Evolutionary conservation across 495 filamentous ascomycete species (phyloP), one percentile per base, ranked within the genome.

Genomic region (Xanthoparmelia taractica): DNA sequence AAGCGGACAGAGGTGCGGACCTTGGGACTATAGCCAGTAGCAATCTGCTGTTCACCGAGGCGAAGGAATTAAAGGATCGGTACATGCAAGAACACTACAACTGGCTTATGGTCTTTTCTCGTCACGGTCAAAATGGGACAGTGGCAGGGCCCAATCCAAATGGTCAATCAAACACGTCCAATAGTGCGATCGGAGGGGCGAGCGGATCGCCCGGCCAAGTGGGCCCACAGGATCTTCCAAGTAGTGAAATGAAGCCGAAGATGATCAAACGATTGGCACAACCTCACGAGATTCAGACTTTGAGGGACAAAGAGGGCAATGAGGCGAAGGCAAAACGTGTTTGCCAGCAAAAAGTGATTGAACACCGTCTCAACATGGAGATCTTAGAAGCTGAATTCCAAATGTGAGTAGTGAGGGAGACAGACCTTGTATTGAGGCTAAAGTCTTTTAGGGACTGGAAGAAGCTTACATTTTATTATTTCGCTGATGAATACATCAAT

Each of bases 311-410:
- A 72, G 94, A 98, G 76, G 94, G 92, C 36, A 92, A 92, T 63
- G 94, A 98, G 73, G 95, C 95, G 40, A 98, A 97, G 71, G 94
- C 94, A 18, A 97, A 97, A 77, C 85, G 94, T 31, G 86, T 96
- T 52, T 97, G 91, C 68, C 92, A 96, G 78, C 88, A 93, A 68
- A 98, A 98, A 73, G 95, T 96, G 43, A 86, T 84, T 55, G 94
- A 97, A 68, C 92, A 97, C 75, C 87, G 90, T 48, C 82, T 98
- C 15, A 90, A 92, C 63, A 97, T 98, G 94, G 94, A 98, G 70
- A 97, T 98, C 63, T 83, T 98, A 18, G 94, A 98, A 74, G 94
- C 94, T n/a, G 94, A 98, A 73, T 98, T 96, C 73, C 94, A 98
- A 70, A 91, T 96, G 94, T 96, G 79, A 82, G 90, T 67, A 15